Base-by-base conservation (phyloP, 306 rosid genomes). In the Amphicarpaea edgeworthii region DNA sequence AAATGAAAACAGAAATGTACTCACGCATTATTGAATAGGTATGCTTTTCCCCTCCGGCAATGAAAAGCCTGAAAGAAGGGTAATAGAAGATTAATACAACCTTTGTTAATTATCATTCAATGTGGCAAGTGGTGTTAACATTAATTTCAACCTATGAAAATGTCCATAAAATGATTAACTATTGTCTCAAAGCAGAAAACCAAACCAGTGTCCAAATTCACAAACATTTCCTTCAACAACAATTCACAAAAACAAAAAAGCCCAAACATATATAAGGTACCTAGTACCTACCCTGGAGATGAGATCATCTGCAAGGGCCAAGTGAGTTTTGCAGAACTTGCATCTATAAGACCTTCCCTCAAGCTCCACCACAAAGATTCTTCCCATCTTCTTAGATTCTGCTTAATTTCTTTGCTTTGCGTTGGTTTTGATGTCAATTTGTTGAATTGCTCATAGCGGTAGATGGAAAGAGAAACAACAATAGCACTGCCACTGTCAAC, bases 301-400 rank as follows among this genome's bases (percentile, higher is more conserved):
- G 65, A 92, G 87, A 78, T 91, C 96, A 57, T 88, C 88, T 4
- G 73, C 88, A 15, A 88, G 93, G 42, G 96, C 94, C 80, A 93
- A 81, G 80, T 86, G 97, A 83, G 96, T 93, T 49, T 81, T 88
- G 82, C 98, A 93, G 89, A 87, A 93, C 75, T 88, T 90, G 93
- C 98, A 93, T 86, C 96, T 88, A 28, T 91, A 91, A 7, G 87
- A 89, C 85, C 96, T 87, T 19, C 96, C 98, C 43, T 93, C 98
- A 42, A 84, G 83, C 82, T 93, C 98, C 82, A 91, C 90, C 78
- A 81, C 93, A 65, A 91, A 91, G 49, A 91, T 62, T 83, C 94
- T 89, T 75, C 93, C 98, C 96, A 91, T 91, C 63, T 78, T 62
- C 16, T 38, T 32, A n/a, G 89, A 62, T 77, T 62, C n/a, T 37